Conservation (phyloP, 441 rosid species). For the Croton setiger region DNA sequence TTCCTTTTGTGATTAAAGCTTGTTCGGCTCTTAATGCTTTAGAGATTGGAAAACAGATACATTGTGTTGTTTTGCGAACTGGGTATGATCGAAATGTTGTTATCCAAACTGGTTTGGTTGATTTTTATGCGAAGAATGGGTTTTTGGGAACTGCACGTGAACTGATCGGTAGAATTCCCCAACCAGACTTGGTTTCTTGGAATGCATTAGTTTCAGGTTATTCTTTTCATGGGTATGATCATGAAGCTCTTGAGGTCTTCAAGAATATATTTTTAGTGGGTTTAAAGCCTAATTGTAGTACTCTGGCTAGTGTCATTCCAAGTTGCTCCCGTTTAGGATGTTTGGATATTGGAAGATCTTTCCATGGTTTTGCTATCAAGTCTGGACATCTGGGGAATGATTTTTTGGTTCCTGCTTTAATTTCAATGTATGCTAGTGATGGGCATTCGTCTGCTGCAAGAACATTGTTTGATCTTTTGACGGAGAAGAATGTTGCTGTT, state of each 20-base stretch:
- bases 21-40: conserved; percentile 34
- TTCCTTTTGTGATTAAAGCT: conserved; percentile 49
- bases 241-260: conserved; percentile 33
- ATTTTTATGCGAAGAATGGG: conserved; percentile 38
- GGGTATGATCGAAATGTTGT: conserved; percentile 39
- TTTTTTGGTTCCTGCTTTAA: conserved; percentile 45
- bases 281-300: conserved; percentile 45
- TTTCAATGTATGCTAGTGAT: conserved; percentile 42
- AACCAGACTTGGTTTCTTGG: conserved; percentile 51
- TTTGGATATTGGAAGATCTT: conserved; percentile 31
- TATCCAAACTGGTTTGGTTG: conserved; percentile 36
- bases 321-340: conserved; percentile 35
- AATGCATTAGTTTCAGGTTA: conserved; percentile 49
- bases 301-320: conserved; percentile 41
- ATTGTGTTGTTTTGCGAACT: conserved; percentile 39
- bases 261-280: conserved; percentile 22
- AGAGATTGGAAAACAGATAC: conserved; percentile 34
- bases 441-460: conserved; percentile 27
- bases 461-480: conserved; percentile 31
- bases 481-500: conserved; percentile 29
- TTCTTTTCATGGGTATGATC: conserved; percentile 37
- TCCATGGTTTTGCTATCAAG: conserved; percentile 44
- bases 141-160: conserved; percentile 25
- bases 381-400: conserved; percentile 31
- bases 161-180: conserved; percentile 38